A percentile compares a stretch with the other conserved stretches of the same genome.
Evolutionary conservation across 148 eudicot genomes (phyloP).

Genomic region (Dianthus caryophyllus): DNA sequence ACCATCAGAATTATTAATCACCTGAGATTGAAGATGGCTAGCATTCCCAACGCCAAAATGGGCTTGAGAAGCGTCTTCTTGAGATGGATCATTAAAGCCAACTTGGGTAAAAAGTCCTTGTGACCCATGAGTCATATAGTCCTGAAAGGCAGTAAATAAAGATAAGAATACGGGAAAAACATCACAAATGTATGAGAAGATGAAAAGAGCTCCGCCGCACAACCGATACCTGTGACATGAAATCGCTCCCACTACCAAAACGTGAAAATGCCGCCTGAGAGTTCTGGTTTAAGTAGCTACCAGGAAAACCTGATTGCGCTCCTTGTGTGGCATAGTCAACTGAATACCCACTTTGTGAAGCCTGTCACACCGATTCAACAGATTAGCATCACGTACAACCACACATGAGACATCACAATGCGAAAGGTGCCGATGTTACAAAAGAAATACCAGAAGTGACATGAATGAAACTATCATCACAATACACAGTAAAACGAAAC

Average conservation of each 20-base stretch:
- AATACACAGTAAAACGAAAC: background rate
- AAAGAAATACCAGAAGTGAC: no score
- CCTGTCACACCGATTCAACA: slow-evolving; percentile 35
- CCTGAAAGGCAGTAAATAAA: slow-evolving; percentile 40
- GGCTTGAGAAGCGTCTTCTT: slow-evolving; percentile 72
- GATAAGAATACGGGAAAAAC: slow-evolving; percentile 5
- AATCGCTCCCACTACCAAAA: slow-evolving; percentile 84
- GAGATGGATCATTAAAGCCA: slow-evolving; percentile 84
- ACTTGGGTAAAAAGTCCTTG: slow-evolving; percentile 95
- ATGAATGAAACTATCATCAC: background rate
- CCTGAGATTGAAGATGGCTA: slow-evolving; percentile 87
- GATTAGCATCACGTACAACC: background rate
- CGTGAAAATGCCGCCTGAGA: slow-evolving; percentile 94
- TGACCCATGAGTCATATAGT: slow-evolving; percentile 92
- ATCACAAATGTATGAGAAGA: background rate
- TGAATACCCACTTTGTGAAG: slow-evolving; percentile 91
- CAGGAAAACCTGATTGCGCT: slow-evolving; percentile 74
- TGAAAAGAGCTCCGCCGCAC: background rate
- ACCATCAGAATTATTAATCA: slow-evolving; percentile 20
- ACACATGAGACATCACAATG: no score
- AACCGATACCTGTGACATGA: slow-evolving; percentile 79
- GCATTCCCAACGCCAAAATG: slow-evolving; percentile 64
- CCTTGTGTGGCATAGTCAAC: slow-evolving; percentile 89
- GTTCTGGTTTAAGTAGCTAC: slow-evolving; percentile 82
- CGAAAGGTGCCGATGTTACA: no score